Base-by-base conservation (phyloP, 2,329 filamentous ascomycete species). In the Trichoderma koningiopsis region DNA sequence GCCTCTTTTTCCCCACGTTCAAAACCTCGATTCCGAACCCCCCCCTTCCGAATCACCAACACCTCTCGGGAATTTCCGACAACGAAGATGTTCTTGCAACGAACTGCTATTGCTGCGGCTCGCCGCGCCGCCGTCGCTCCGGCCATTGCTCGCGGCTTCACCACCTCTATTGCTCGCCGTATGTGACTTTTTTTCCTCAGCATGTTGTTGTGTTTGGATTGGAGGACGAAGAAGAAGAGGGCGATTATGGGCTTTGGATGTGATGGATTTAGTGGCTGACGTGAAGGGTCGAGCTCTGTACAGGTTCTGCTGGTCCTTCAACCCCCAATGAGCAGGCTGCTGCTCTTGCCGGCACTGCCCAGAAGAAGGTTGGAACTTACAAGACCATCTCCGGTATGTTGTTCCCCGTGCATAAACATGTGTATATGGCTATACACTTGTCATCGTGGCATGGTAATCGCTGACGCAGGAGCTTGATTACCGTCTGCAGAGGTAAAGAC, bases 401-500 rank as follows among this genome's bases (percentile, higher is more conserved):
- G 37, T 10, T 24, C 31, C 5, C 29, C 33, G 33, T 3, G 33
- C 1, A 29, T 37, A n/a, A n/a, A 31, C 22, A 47, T 56, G 47
- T 56, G 47, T 19, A 55, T 43, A 31, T 4, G 35, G 5, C 52
- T 71, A 52, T 33, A 49, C 56, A 62, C 47, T 69, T 47, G 58
- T 61, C 62, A 35, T 19, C 13, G 7, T 49, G 58, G 16, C 47
- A 47, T 43, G 16, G 14, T 47, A 55, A 27, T n/a, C 24, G 52
- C 66, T 68, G 33, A 68, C 37, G 37, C 14, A 2, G 24, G 33
- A 52, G 52, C 58, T 62, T 63, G 10, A 68, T 71, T 71, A 52
- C 27, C 56, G 55, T 62, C 19, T 71, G 74, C 81, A 99, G 96
- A 98, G 77, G 88, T 99, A 84, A 91, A 91, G 85, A 83, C 80